Percentiles rank a stretch among this genome's conserved stretches.
These are phyloP conservation scores for Lentithecium fluviatile DNA, from an alignment of 495 filamentous ascomycete genomes.

Conservation along the genomic window DNA sequence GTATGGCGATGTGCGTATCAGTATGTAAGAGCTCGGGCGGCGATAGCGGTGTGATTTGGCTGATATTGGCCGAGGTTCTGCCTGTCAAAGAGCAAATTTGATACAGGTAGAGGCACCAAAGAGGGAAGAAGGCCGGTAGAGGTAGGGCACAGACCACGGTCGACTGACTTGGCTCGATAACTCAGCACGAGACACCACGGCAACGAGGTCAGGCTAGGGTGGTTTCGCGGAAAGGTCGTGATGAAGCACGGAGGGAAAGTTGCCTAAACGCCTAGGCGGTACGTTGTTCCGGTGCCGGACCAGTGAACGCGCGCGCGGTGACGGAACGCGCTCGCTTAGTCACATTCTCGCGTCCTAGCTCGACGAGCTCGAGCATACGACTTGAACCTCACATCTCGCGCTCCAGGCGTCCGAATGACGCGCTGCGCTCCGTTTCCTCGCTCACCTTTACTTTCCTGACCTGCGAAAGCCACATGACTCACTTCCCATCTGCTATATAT, in stretches of 20 bases:
- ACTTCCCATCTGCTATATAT: no score
- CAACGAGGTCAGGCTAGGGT: no score
- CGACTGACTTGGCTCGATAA: no score
- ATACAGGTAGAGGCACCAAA: no score
- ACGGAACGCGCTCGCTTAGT: not conserved
- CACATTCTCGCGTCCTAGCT: not conserved
- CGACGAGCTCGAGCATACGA: not conserved
- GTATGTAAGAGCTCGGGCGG: conserved; percentile 11
- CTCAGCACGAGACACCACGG: no score
- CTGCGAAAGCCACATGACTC: no score
- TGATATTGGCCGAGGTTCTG: no score
- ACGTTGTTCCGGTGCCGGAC: not conserved
- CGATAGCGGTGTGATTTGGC: no score
- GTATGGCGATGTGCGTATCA: conserved; percentile 26
- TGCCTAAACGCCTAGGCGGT: not conserved
- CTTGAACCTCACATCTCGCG: not conserved
- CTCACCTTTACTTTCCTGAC: not conserved
- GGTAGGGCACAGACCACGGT: no score
- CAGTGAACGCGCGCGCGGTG: not conserved
- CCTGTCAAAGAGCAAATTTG: no score
- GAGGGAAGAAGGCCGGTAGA: no score
- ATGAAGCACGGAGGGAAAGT: not conserved
- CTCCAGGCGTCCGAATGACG: not conserved
- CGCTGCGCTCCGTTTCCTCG: not conserved
- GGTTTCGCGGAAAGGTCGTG: not conserved